These are phyloP conservation scores for Fonsecaea nubica DNA, from an alignment of 2,329 filamentous ascomycete genomes.

Conservation along the genomic window DNA sequence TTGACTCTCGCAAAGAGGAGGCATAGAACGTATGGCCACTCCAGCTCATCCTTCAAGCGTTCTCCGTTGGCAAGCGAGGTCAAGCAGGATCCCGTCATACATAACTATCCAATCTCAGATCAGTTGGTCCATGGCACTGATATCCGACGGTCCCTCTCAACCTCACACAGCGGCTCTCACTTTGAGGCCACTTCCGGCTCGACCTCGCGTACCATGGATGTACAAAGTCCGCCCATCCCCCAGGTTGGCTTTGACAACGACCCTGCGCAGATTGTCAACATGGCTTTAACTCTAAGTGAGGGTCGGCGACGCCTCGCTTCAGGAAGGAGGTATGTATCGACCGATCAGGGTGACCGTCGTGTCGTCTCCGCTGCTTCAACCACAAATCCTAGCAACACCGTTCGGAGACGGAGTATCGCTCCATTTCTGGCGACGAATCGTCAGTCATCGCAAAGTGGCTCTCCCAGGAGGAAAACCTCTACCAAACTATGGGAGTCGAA, in stretches of 20 bases:
- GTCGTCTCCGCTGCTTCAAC: slow-evolving; percentile 32
- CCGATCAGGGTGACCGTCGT: slow-evolving; percentile 34
- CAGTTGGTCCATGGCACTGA: slow-evolving; percentile 23
- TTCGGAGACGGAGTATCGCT: slow-evolving; percentile 30
- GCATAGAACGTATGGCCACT: slow-evolving; percentile 46
- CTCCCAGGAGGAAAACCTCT: slow-evolving; percentile 39
- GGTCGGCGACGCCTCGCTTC: slow-evolving; percentile 69
- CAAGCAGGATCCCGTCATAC: slow-evolving; percentile 28
- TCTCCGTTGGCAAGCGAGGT: slow-evolving; percentile 43
- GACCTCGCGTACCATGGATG: slow-evolving; percentile 15
- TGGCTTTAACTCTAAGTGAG: slow-evolving; percentile 88
- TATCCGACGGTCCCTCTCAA: slow-evolving; percentile 26
- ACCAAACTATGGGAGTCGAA: slow-evolving; percentile 41
- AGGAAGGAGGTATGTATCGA: slow-evolving; percentile 53
- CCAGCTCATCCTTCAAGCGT: slow-evolving; percentile 44
- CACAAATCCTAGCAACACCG: slow-evolving; percentile 20
- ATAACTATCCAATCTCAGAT: slow-evolving; percentile 27
- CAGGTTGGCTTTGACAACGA: slow-evolving; percentile 68
- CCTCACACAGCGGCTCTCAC: slow-evolving; percentile 24
- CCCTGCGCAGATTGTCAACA: slow-evolving; percentile 86
- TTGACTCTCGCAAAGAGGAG: slow-evolving; percentile 47
- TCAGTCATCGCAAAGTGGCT: slow-evolving; percentile 30
- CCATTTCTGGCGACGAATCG: slow-evolving; percentile 33
- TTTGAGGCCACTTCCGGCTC: slow-evolving; percentile 20
- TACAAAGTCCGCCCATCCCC: slow-evolving; percentile 15